Conservation (phyloP, 2,329 filamentous ascomycete genomes). For the Colletotrichum sp. region DNA sequence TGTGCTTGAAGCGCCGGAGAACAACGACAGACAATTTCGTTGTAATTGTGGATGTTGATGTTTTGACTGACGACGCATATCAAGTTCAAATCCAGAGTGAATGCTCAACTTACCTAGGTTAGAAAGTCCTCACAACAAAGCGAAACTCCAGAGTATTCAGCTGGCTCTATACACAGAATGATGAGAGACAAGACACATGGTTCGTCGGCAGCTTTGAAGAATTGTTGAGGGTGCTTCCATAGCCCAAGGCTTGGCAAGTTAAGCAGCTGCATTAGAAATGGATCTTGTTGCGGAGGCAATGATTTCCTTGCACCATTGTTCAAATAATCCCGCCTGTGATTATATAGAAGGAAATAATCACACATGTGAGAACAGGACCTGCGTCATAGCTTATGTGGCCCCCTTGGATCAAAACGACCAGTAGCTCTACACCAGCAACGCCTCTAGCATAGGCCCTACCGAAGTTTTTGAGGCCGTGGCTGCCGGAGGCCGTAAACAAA, state of each 20-base stretch:
- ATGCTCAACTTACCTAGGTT: neutral
- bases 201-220: neutral
- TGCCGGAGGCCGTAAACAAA: neutral
- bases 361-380: too few relatives aligned
- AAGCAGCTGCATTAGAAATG: neutral
- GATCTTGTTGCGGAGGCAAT: neutral
- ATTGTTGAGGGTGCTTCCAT: neutral
- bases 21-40: neutral
- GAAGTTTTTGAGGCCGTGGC: neutral
- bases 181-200: accelerated
- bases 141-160: neutral
- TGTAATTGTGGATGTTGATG: too few relatives aligned
- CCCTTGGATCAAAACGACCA: too few relatives aligned
- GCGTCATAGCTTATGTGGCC: too few relatives aligned
- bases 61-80: neutral
- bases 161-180: neutral
- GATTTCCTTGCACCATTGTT: too few relatives aligned
- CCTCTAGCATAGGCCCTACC: accelerated
- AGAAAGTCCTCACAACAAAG: neutral
- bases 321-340: neutral
- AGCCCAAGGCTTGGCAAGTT: neutral
- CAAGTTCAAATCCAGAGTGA: neutral
- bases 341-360: too few relatives aligned
- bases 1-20: neutral
- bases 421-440: too few relatives aligned